phyloP scores from a whole-genome alignment of 768 basidiomycete genomes.

The Daedaleopsis nitida region DNA sequence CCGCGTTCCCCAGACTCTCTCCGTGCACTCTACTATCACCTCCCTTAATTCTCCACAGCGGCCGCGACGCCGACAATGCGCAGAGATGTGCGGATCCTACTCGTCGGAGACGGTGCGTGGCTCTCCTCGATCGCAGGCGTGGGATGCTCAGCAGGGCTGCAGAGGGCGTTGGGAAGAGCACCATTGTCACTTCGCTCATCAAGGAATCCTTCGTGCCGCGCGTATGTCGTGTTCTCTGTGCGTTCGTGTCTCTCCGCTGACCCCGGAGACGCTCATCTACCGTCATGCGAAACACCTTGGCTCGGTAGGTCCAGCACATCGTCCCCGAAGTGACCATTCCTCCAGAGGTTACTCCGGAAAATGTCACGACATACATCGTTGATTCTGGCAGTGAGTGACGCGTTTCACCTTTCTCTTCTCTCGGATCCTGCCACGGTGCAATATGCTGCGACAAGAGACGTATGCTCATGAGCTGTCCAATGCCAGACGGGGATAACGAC shows the following conservation, averaged over 20 bases:
- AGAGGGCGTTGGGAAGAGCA: constrained; percentile 99
- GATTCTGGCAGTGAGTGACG: constrained; percentile 87
- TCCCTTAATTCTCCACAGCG: not conserved
- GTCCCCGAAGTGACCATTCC: constrained; percentile 98
- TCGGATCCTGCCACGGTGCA: not conserved
- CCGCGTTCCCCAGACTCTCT: not conserved
- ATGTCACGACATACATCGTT: constrained; percentile 97
- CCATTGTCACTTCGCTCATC: constrained; percentile 95
- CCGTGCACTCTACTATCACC: constrained; percentile 2
- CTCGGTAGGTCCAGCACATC: constrained; percentile 82
- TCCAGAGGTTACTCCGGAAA: constrained; percentile 95
- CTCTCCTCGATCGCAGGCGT: constrained; percentile 26
- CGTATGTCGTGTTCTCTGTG: constrained; percentile 44
- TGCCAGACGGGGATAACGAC: constrained; percentile 80
- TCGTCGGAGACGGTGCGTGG: constrained; percentile 84
- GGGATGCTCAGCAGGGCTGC: constrained; percentile 17
- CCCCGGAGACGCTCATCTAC: constrained; percentile 6
- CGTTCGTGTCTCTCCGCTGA: not conserved
- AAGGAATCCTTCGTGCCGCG: constrained; percentile 93
- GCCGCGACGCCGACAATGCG: constrained; percentile 53
- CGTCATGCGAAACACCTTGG: constrained; percentile 4
- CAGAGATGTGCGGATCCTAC: constrained; percentile 90
- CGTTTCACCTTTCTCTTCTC: not conserved
- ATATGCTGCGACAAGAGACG: not conserved
- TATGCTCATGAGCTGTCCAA: not conserved